These are phyloP conservation scores for Madurella mycetomatis DNA, from an alignment of 2,329 filamentous ascomycete genomes.

Conservation along the genomic window DNA sequence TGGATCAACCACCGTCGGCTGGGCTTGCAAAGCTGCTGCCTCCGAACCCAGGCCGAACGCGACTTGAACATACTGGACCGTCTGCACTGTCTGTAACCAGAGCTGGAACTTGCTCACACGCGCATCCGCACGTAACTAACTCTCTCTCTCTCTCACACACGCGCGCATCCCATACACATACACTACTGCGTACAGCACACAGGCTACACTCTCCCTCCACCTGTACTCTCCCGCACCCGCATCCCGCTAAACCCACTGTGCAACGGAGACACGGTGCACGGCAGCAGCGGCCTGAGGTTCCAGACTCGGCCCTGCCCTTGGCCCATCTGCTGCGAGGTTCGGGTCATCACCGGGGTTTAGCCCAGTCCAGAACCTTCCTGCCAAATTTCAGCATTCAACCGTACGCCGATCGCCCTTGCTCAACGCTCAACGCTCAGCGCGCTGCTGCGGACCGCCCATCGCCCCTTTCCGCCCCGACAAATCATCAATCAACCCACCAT, in stretches of 20 bases:
- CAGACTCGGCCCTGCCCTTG: neutral
- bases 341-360: slow-evolving; percentile 7
- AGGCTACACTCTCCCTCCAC: too few relatives aligned
- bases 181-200: too few relatives aligned
- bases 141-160: too few relatives aligned
- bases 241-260: neutral
- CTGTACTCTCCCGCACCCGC: neutral
- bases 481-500: slow-evolving; percentile 4
- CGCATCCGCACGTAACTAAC: neutral
- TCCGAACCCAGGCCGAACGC: neutral
- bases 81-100: too few relatives aligned
- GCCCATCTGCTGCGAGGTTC: neutral
- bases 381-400: slow-evolving; percentile 10
- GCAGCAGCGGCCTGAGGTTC: neutral
- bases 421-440: neutral
- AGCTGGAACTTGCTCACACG: neutral
- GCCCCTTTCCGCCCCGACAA: neutral
- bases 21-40: neutral
- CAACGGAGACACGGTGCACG: neutral
- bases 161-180: too few relatives aligned
- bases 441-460: neutral
- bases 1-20: neutral
- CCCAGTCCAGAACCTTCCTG: slow-evolving; percentile 3
- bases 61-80: too few relatives aligned
- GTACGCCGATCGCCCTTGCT: neutral